These are phyloP conservation scores for Metschnikowia continentalis DNA, from an alignment of 805 yeast genomes.

Conservation along the genomic window DNA sequence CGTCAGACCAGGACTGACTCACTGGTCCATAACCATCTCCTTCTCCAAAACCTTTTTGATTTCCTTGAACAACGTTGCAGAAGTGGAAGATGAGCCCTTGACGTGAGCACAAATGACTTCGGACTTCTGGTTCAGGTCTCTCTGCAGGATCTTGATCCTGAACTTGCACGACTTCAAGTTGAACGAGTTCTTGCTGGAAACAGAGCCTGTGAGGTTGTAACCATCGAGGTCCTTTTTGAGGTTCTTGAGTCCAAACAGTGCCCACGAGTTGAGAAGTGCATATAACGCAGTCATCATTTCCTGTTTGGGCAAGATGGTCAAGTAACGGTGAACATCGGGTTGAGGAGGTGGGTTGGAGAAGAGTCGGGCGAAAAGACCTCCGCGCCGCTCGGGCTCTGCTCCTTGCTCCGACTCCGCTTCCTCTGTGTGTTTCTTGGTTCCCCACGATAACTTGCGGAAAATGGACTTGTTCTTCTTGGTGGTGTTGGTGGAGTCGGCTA, in stretches of 20 bases:
- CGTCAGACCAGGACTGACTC: background rate
- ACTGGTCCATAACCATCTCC: constrained; percentile 53
- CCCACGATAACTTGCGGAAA: constrained; percentile 52
- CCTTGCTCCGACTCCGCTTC: constrained; percentile 27
- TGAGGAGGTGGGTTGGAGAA: constrained; percentile 24
- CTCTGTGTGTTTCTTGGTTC: constrained; percentile 38
- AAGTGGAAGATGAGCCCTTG: constrained; percentile 62
- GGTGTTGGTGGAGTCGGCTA: constrained; percentile 28
- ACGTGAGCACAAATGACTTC: constrained; percentile 56
- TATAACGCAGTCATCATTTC: constrained; percentile 64
- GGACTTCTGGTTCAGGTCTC: constrained; percentile 43
- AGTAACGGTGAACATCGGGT: constrained; percentile 30
- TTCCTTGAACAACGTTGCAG: constrained; percentile 56
- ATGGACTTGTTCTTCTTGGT: constrained; percentile 34
- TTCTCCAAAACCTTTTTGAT: constrained; percentile 60
- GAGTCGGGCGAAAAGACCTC: constrained; percentile 31
- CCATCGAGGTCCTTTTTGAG: constrained; percentile 43
- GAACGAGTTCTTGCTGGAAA: constrained; percentile 57
- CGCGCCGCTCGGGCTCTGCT: constrained; percentile 16
- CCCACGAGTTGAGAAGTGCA: constrained; percentile 64
- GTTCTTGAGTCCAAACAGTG: constrained; percentile 61
- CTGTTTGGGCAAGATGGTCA: constrained; percentile 41
- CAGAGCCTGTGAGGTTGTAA: constrained; percentile 53
- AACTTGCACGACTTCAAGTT: constrained; percentile 63
- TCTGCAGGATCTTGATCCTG: constrained; percentile 46